Evolutionary conservation across 345 rosid genomes (phyloP).

Genomic region (Ricinus communis): DNA sequence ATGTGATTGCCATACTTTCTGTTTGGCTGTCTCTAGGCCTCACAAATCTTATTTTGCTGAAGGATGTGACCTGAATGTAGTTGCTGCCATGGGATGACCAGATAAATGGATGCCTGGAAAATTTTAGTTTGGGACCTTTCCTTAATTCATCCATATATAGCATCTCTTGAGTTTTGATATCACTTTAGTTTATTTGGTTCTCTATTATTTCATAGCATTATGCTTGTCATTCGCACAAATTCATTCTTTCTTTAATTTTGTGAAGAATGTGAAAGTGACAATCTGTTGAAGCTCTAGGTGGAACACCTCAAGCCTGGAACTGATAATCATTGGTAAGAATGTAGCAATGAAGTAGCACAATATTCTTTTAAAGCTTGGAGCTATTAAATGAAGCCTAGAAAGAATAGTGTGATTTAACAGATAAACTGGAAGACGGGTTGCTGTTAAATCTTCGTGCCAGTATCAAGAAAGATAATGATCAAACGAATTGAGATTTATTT

Average conservation of each 20-base stretch:
- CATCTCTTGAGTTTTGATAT: slow-evolving; percentile 1
- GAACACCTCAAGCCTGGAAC: neutral
- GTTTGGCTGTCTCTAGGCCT: slow-evolving; percentile 30
- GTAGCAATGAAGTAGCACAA: neutral
- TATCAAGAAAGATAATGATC: too few relatives aligned
- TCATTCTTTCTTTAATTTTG: neutral
- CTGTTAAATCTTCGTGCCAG: neutral
- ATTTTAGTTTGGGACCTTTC: slow-evolving; percentile 28
- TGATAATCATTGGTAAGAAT: neutral
- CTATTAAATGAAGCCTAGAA: neutral
- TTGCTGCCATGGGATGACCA: slow-evolving; percentile 31
- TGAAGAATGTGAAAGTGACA: neutral
- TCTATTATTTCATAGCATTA: neutral
- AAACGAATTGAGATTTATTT: too few relatives aligned
- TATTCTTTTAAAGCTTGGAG: neutral
- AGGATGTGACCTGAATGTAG: slow-evolving; percentile 26
- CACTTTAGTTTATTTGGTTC: neutral
- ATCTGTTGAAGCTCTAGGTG: neutral
- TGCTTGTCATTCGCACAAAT: neutral
- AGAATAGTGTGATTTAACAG: neutral
- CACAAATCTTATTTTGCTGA: slow-evolving; percentile 29
- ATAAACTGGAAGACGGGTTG: neutral
- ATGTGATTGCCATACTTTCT: slow-evolving; percentile 20
- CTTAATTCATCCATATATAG: slow-evolving; percentile 15
- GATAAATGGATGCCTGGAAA: slow-evolving; percentile 24